These are phyloP conservation scores for Ensete ventricosum DNA, from an alignment of 176 grass and related monocot species.

Conservation along the genomic window DNA sequence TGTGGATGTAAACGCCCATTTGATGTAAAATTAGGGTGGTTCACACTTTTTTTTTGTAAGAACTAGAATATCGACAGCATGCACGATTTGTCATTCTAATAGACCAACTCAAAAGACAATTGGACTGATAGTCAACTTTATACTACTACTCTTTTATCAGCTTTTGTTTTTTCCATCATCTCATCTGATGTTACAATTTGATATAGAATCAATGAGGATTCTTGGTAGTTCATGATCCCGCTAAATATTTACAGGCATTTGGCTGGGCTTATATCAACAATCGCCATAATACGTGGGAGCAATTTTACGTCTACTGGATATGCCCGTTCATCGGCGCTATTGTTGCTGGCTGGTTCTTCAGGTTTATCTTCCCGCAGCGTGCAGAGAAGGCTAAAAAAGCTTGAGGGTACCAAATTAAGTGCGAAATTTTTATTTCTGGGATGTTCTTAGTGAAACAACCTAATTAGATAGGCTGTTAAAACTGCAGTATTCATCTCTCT, in stretches of 20 bases:
- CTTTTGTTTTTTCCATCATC: background rate
- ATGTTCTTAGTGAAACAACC: background rate
- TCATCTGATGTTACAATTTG: background rate
- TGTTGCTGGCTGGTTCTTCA: constrained; percentile 72
- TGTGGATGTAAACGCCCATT: too few species aligned
- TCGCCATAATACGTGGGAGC: constrained; percentile 84
- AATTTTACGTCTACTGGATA: constrained; percentile 99
- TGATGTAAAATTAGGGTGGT: too few species aligned
- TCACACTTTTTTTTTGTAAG: too few species aligned
- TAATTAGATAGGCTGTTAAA: background rate
- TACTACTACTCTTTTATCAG: background rate
- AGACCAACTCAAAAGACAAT: too few species aligned
- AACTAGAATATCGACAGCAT: too few species aligned
- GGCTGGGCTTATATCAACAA: constrained; percentile 90
- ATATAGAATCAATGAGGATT: background rate
- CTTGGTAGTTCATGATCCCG: background rate
- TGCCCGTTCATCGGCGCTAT: constrained; percentile 80
- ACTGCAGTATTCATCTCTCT: background rate
- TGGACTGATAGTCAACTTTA: too few species aligned
- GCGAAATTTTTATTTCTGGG: background rate
- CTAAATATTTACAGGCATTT: constrained; percentile 51
- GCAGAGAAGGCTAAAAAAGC: constrained; percentile 59
- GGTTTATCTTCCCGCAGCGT: constrained; percentile 29
- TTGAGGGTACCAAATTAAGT: background rate
- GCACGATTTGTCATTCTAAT: too few species aligned